phyloP scores from a whole-genome alignment of 306 rosid species.

The Cicer pinnatifidum region DNA sequence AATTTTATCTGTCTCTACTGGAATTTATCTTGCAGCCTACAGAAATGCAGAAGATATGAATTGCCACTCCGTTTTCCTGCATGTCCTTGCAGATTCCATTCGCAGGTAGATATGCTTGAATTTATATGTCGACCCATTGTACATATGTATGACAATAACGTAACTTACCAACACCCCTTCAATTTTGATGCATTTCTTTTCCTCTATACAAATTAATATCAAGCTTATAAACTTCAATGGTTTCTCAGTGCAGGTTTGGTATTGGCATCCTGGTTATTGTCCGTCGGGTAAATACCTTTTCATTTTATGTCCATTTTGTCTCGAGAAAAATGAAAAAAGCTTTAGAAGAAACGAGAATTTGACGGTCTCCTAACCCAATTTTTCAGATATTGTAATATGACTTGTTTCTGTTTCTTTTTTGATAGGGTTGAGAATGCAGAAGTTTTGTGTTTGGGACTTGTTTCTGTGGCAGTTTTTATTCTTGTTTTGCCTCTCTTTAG shows the following conservation, averaged over 20 bases:
- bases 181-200: conserved; percentile 36
- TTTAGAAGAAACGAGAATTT: not conserved
- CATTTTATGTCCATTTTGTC: conserved; percentile 26
- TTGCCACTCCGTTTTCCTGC: conserved; percentile 87
- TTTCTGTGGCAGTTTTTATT: conserved; percentile 82
- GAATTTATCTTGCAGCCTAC: conserved; percentile 64
- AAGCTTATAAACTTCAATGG: conserved; percentile 52
- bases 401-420: conserved; percentile 40
- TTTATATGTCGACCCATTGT: conserved; percentile 4
- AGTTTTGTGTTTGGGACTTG: conserved; percentile 92
- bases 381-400: conserved; percentile 27
- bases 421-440: conserved; percentile 96
- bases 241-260: conserved; percentile 96
- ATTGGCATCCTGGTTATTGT: conserved; percentile 95
- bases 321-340: not conserved
- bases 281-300: conserved; percentile 72
- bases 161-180: conserved; percentile 1
- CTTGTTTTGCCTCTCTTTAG: conserved; percentile 92
- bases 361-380: conserved; percentile 18
- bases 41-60: conserved; percentile 99
- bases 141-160: conserved; percentile 30
- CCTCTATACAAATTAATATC: conserved; percentile 42
- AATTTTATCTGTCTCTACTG: conserved; percentile 42
- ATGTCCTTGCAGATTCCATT: conserved; percentile 94
- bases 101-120: conserved; percentile 74